phyloP scores from a whole-genome alignment of 352 stramenopile genomes.

The Phytopythium montanum region DNA sequence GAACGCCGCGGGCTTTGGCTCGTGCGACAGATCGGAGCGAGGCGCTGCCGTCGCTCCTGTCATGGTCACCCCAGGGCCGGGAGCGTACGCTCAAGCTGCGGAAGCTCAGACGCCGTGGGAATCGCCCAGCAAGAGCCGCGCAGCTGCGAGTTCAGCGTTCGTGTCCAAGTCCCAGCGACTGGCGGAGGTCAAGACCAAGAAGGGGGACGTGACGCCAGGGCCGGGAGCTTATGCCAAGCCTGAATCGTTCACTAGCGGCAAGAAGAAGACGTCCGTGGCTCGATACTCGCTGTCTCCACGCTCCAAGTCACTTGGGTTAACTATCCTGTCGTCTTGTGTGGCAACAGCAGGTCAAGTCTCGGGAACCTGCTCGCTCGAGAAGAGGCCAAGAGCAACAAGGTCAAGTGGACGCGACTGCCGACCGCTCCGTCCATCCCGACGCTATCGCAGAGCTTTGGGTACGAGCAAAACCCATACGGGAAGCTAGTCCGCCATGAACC shows the following conservation, averaged over 20 bases:
- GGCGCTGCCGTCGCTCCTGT: slow-evolving; percentile 23
- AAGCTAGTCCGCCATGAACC: slow-evolving; percentile 74
- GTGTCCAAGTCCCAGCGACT: slow-evolving; percentile 53
- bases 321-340: not conserved
- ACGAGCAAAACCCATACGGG: slow-evolving; percentile 66
- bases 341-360: slow-evolving; percentile 19
- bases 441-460: slow-evolving; percentile 71
- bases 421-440: slow-evolving; percentile 74
- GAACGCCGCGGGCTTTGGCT: slow-evolving; percentile 60
- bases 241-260: slow-evolving; percentile 35
- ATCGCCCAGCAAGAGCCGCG: slow-evolving; percentile 48
- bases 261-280: slow-evolving; percentile 36
- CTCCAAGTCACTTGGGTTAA: not conserved
- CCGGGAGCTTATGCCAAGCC: slow-evolving; percentile 54
- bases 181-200: slow-evolving; percentile 22
- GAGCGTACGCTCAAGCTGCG: slow-evolving; percentile 29
- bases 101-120: slow-evolving; percentile 47
- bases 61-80: slow-evolving; percentile 58
- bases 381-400: slow-evolving; percentile 32
- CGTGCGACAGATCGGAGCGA: slow-evolving; percentile 40
- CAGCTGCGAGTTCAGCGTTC: slow-evolving; percentile 31
- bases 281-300: not conserved
- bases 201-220: slow-evolving; percentile 39
- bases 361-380: slow-evolving; percentile 25
- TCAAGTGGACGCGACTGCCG: slow-evolving; percentile 66